These are phyloP conservation scores for Aspergillus novoparasiticus DNA, from an alignment of 2,329 filamentous ascomycete genomes.

Conservation along the genomic window DNA sequence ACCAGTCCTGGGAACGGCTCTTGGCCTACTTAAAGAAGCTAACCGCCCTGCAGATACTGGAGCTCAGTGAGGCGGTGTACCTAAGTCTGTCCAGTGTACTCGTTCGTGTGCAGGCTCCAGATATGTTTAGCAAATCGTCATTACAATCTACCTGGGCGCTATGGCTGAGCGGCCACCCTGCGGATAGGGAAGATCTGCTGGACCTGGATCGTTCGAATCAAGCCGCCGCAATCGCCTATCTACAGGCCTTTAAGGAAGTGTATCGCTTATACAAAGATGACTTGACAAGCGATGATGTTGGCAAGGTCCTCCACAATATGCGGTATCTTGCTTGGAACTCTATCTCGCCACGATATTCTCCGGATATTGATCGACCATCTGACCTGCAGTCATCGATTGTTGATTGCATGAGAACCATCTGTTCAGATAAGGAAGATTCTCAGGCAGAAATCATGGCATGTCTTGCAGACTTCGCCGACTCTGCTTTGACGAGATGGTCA, in stretches of 20 bases:
- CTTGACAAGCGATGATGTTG: conserved; percentile 64
- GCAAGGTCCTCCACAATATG: conserved; percentile 71
- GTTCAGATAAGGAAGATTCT: conserved; percentile 39
- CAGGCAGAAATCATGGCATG: conserved; percentile 40
- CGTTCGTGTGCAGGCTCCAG: conserved; percentile 44
- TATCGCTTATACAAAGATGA: conserved; percentile 72
- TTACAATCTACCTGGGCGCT: conserved; percentile 68
- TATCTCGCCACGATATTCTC: conserved; percentile 51
- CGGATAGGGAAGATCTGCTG: conserved; percentile 44
- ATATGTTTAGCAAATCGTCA: conserved; percentile 49
- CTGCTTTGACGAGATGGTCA: conserved; percentile 53
- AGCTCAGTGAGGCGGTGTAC: conserved; percentile 72
- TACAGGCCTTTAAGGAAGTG: conserved; percentile 72
- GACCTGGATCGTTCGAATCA: conserved; percentile 67
- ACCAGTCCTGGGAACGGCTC: conserved; percentile 73
- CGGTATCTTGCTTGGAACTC: conserved; percentile 71
- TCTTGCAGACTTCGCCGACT: conserved; percentile 69
- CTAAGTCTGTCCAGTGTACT: conserved; percentile 68
- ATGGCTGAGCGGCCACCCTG: conserved; percentile 69
- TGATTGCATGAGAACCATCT: conserved; percentile 39
- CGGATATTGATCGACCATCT: conserved; percentile 42
- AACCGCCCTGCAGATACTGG: conserved; percentile 65
- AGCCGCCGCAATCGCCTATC: conserved; percentile 81
- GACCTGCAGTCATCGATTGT: conserved; percentile 38
- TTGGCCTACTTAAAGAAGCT: conserved; percentile 68